Percentiles rank a stretch among this genome's conserved stretches.
phyloP scores from a whole-genome alignment of 768 basidiomycete species.

The Auricularia sp. region DNA sequence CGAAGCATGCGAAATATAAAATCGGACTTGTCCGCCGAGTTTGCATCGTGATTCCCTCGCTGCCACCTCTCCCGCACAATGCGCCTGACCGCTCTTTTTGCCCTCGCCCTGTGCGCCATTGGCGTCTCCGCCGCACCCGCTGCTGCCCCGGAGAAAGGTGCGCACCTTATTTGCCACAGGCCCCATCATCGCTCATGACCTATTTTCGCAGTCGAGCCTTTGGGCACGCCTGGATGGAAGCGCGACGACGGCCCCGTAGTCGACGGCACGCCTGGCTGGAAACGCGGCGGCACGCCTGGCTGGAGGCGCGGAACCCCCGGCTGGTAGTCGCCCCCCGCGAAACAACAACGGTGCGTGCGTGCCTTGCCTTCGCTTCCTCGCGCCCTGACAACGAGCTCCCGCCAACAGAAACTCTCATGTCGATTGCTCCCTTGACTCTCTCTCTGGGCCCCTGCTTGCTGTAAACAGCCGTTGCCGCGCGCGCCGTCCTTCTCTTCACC shows the following conservation, averaged over 20 bases:
- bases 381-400: no score
- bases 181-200: background rate
- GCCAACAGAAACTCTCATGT: no score
- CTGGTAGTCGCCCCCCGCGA: background rate
- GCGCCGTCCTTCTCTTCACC: no score
- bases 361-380: background rate
- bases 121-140: background rate
- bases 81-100: background rate
- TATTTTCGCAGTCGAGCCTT: background rate
- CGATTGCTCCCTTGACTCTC: no score
- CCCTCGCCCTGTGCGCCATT: background rate
- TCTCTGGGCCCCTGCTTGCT: no score
- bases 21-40: no score
- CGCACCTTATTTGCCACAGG: background rate
- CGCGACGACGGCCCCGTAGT: background rate
- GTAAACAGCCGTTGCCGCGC: no score
- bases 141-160: background rate
- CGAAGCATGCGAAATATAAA: no score
- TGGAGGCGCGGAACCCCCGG: background rate
- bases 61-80: background rate
- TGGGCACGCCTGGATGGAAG: background rate
- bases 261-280: background rate
- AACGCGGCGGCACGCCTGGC: background rate
- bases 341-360: background rate
- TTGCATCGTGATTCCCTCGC: background rate